Conservation (phyloP, 148 eudicot genomes). For the Cornus kousa region DNA sequence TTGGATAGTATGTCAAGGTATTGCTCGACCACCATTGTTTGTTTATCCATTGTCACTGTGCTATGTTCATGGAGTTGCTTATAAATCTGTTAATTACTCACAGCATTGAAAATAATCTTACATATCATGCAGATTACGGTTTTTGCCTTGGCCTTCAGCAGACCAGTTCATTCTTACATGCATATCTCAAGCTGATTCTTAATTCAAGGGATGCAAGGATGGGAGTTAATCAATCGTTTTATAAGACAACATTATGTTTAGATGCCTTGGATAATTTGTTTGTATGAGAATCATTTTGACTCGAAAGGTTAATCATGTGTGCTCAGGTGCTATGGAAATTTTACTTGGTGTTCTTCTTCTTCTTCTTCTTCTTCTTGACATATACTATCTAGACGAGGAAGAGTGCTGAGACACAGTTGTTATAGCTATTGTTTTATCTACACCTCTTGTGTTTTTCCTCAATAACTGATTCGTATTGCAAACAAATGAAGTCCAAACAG, state of each 20-base stretch:
- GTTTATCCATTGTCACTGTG: neutral
- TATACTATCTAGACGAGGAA: no score
- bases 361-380: no score
- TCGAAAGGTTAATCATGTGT: neutral
- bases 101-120: neutral
- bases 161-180: no score
- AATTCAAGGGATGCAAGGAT: no score
- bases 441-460: neutral
- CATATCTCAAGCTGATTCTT: no score
- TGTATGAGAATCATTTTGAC: neutral
- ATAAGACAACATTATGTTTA: no score
- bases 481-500: neutral
- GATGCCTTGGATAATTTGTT: neutral
- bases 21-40: neutral
- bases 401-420: no score
- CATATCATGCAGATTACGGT: neutral
- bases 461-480: no score
- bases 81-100: neutral
- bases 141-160: neutral
- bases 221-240: no score
- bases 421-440: no score
- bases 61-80: neutral
- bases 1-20: constrained; percentile 42
- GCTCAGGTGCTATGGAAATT: neutral
- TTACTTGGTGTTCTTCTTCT: neutral